A percentile compares a stretch with the other conserved stretches of the same genome.
Conservation (phyloP, 2,329 filamentous ascomycete genomes). For the Apiospora pterosperma region DNA sequence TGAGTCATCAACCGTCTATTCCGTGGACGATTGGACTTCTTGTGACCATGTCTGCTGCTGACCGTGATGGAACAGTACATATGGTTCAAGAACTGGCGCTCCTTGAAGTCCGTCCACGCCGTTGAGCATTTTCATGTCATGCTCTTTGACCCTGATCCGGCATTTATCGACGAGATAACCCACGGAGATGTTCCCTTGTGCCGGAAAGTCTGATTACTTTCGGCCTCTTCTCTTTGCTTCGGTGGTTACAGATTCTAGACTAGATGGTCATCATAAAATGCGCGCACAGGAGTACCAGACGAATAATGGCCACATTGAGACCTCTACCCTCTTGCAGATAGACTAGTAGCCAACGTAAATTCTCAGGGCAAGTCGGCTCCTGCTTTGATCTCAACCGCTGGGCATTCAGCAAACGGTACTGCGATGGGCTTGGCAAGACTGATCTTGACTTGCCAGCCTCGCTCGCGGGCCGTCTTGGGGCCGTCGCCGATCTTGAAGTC, state of each 20-base stretch:
- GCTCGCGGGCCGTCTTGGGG: conserved; percentile 32
- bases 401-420: conserved; percentile 68
- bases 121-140: conserved; percentile 96
- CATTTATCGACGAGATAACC: conserved; percentile 69
- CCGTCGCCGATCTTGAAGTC: conserved; percentile 33
- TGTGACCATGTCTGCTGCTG: background rate
- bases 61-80: conserved; percentile 34
- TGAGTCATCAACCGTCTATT: conserved; percentile 33
- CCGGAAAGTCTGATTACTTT: conserved; percentile 32
- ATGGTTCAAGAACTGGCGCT: conserved; percentile 90
- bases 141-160: conserved; percentile 71
- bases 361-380: conserved; percentile 16
- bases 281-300: background rate
- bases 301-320: background rate
- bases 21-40: background rate
- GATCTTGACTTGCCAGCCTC: conserved; percentile 54
- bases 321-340: background rate
- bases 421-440: conserved; percentile 70
- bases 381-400: conserved; percentile 57
- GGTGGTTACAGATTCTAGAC: background rate
- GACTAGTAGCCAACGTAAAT: background rate
- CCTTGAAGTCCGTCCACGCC: conserved; percentile 78
- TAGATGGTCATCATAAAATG: background rate
- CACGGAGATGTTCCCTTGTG: conserved; percentile 68
- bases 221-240: background rate